Percentiles rank a stretch among this genome's conserved stretches.
These are phyloP conservation scores for Chlorella vulgaris DNA, from an alignment of 139 green algal genomes.

Conservation along the genomic window DNA sequence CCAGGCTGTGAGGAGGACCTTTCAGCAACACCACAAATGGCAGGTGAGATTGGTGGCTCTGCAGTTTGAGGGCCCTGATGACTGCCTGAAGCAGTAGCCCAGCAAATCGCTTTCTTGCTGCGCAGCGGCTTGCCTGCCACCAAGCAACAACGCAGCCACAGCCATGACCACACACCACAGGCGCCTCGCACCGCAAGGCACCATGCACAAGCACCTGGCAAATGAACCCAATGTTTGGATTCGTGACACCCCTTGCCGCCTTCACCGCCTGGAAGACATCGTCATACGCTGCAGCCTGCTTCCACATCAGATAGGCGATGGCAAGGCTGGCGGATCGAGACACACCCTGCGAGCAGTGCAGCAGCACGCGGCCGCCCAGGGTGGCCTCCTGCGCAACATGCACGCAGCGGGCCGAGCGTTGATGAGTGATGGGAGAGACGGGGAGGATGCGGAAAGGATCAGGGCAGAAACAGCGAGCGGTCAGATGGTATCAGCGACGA, in stretches of 20 bases:
- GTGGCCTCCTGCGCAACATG: not conserved
- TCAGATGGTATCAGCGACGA: too few species aligned
- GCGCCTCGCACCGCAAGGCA: not conserved
- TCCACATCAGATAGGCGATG: conserved; percentile 97
- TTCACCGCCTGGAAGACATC: conserved; percentile 85
- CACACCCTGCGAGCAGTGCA: conserved; percentile 95
- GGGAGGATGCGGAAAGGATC: too few species aligned
- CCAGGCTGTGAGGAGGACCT: not conserved
- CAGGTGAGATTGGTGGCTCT: too few species aligned
- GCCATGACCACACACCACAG: not conserved
- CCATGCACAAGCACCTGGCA: conserved; percentile 59
- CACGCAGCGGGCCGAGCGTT: too few species aligned
- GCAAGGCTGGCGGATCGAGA: conserved; percentile 84
- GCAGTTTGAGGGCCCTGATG: too few species aligned
- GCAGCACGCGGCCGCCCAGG: conserved; percentile 71
- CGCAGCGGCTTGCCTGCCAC: too few species aligned
- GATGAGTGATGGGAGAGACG: not conserved
- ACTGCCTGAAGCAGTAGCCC: too few species aligned
- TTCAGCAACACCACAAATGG: too few species aligned
- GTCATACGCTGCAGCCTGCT: conserved; percentile 73
- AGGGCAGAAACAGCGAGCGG: too few species aligned
- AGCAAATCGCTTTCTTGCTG: too few species aligned
- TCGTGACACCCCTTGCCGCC: conserved; percentile 79
- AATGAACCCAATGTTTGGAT: conserved; percentile 95
- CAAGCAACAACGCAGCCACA: too few species aligned